Evolutionary conservation across 805 yeast species (phyloP).

Genomic region (Kodamaea leandrae): DNA sequence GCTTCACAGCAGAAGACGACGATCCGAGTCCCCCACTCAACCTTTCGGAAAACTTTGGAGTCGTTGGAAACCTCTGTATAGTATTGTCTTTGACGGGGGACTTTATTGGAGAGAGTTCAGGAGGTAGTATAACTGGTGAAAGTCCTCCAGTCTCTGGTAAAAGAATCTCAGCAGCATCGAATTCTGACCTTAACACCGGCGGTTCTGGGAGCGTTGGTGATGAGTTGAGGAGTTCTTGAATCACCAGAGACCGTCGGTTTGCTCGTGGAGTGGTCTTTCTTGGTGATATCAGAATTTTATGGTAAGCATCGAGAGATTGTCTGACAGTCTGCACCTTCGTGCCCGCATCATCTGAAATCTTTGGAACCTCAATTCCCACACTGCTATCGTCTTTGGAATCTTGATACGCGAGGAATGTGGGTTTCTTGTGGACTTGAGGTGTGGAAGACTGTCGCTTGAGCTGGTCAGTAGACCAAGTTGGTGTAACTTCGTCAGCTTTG

Average conservation of each 20-base stretch:
- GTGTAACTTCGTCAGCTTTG: constrained; percentile 25
- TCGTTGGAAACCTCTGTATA: constrained; percentile 17
- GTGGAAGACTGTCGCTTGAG: constrained; percentile 26
- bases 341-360: constrained; percentile 1
- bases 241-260: constrained; percentile 30
- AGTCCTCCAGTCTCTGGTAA: constrained; percentile 14
- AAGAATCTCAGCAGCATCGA: constrained; percentile 17
- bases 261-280: constrained; percentile 24
- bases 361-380: constrained; percentile 8
- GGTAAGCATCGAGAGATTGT: constrained; percentile 31
- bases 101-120: constrained; percentile 19
- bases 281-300: constrained; percentile 32
- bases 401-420: constrained; percentile 10
- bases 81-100: constrained; percentile 13
- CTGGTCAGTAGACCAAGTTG: constrained; percentile 36
- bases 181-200: constrained; percentile 38
- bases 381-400: constrained; percentile 8
- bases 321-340: constrained; percentile 26
- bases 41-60: constrained; percentile 16
- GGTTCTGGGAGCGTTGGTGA: constrained; percentile 47
- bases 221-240: constrained; percentile 36
- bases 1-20: constrained; percentile 24
- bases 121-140: constrained; percentile 22
- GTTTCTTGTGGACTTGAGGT: constrained; percentile 22
- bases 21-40: constrained; percentile 15